Conservation (phyloP, 352 stramenopile genomes). For the Aphanomyces invadans region DNA sequence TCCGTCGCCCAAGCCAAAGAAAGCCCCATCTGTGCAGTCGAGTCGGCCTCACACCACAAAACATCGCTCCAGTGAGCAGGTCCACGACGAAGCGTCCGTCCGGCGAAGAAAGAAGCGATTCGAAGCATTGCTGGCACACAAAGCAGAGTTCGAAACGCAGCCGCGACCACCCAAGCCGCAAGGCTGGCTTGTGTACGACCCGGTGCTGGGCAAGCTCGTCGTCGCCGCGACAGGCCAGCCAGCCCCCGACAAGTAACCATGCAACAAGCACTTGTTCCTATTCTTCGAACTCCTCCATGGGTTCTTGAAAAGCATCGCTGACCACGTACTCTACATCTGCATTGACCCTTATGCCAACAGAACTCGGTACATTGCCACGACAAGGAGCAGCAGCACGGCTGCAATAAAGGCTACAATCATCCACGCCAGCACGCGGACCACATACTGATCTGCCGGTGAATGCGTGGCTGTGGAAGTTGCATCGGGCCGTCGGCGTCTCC, state of each 20-base stretch:
- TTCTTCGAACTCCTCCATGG: too few relatives aligned
- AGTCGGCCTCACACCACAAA: too few relatives aligned
- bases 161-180: background rate
- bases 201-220: slow-evolving; percentile 5
- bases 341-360: background rate
- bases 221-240: background rate
- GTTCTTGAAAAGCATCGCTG: too few relatives aligned
- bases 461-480: too few relatives aligned
- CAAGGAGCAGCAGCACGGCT: background rate
- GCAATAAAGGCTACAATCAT: slow-evolving; percentile 12
- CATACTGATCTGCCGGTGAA: background rate
- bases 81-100: background rate
- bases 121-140: slow-evolving; percentile 11
- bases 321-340: background rate
- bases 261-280: too few relatives aligned
- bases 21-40: too few relatives aligned
- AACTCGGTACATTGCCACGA: background rate
- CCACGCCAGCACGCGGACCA: background rate
- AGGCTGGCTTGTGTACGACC: slow-evolving; percentile 22
- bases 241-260: background rate
- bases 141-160: slow-evolving; percentile 5
- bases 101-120: background rate
- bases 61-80: too few relatives aligned
- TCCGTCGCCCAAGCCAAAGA: too few relatives aligned
- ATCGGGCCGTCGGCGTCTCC: background rate